Evolutionary conservation across 352 stramenopile genomes (phyloP), one percentile per base, ranked within the genome.

Genomic region (Blastocystis sp.): DNA sequence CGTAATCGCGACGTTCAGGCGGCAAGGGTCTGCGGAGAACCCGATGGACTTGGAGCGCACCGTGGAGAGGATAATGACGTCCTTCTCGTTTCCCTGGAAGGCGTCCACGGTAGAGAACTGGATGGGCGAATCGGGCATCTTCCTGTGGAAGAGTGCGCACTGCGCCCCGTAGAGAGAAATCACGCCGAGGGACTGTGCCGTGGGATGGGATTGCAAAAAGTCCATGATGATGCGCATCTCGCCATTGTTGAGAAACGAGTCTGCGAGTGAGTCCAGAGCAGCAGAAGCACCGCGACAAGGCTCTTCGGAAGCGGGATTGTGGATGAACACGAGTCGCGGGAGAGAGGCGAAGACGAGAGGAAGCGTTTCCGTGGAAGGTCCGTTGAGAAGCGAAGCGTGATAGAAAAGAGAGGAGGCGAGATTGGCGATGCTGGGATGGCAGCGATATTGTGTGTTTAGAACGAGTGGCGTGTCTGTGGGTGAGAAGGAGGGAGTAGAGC

Each of bases 51-150:
- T 91, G 4, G 92, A 90, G 34, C 91, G 71, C 3, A 98, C 96
- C 52, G 95, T 95, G 3, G 95, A 98, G 89, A 99, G 98, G 57
- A 99, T 95, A 87, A 99, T 98, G 14, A 99, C 90, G 90, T 99
- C 96, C 84, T 98, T 98, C 91, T 99, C 97, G 68, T 96, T 92
- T 0, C 97, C 97, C 91, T 99, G 97, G 90, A 98, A 99, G 0
- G 94, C 95, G 92, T 99, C 96, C 3, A 98, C 96, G 2, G 95
- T 98, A 79, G 97, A 97, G 9, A 98, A 62, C 48, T 89, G 71
- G 14, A 81, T 21, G 0, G n/a, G 34, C 3, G 43, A 28, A 11
- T 81, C 59, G 10, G 9, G 21, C n/a, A 81, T 38, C 17, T 54
- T 68, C 17, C 57, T 21, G 10, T 59, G 28, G 4, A 81, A 61